Evolutionary conservation across 768 basidiomycete genomes (phyloP).

Genomic region (Tylopilus rubrobrunneus): DNA sequence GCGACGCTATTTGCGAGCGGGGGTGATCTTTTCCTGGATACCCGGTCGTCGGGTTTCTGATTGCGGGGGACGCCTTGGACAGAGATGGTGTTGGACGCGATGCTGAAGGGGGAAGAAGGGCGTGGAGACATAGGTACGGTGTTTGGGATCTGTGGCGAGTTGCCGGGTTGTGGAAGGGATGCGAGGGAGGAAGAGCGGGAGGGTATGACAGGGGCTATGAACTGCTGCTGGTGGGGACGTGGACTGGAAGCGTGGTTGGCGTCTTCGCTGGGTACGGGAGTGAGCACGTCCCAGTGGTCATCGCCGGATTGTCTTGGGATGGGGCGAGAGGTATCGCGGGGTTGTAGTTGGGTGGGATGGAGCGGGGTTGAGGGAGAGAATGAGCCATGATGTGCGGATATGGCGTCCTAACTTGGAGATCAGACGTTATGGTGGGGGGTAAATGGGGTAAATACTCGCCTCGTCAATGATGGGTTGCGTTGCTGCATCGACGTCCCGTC

Average conservation of each 20-base stretch:
- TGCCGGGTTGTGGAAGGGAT: slow-evolving; percentile 41
- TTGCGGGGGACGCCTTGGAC: slow-evolving; percentile 14
- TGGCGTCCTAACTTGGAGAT: slow-evolving; percentile 18
- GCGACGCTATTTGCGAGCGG: slow-evolving; percentile 27
- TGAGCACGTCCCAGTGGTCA: slow-evolving; percentile 46
- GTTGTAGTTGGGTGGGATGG: neutral
- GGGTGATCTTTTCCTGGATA: slow-evolving; percentile 27
- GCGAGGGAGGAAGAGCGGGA: slow-evolving; percentile 52
- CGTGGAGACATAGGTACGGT: slow-evolving; percentile 25
- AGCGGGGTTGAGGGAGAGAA: neutral
- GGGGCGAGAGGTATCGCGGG: slow-evolving; percentile 24
- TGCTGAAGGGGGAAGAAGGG: slow-evolving; percentile 46
- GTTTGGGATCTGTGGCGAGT: slow-evolving; percentile 36
- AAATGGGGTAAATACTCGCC: slow-evolving; percentile 8
- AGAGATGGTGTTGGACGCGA: slow-evolving; percentile 22
- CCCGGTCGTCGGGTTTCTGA: slow-evolving; percentile 20
- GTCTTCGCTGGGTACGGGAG: slow-evolving; percentile 25
- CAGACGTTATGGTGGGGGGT: neutral
- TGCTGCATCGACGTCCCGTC: slow-evolving; percentile 19
- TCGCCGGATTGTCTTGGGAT: slow-evolving; percentile 32
- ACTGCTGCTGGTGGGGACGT: slow-evolving; percentile 23
- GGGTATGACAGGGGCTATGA: slow-evolving; percentile 29
- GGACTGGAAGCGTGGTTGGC: slow-evolving; percentile 19
- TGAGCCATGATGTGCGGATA: slow-evolving; percentile 21
- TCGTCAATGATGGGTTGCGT: slow-evolving; percentile 28